A percentile compares a stretch with the other conserved stretches of the same genome.
Conservation (phyloP, 2,329 filamentous ascomycete species). For the Lomentospora prolificans region DNA sequence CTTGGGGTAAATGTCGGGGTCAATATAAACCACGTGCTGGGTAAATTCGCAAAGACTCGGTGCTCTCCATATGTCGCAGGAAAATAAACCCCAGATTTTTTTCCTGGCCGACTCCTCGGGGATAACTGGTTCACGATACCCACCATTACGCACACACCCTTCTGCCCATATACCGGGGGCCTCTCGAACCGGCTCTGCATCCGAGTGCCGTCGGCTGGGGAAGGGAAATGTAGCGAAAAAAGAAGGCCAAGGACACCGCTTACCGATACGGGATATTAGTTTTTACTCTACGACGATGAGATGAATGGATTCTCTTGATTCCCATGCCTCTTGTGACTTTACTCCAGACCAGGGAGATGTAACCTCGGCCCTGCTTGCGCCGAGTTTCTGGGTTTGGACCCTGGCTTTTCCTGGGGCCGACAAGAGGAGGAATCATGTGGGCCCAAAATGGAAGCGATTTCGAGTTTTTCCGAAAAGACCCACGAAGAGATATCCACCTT, state of each 20-base stretch:
- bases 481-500: background rate
- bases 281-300: no score
- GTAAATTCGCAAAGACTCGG: background rate
- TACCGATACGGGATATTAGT: no score
- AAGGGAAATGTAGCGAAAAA: background rate
- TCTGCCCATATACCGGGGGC: background rate
- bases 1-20: background rate
- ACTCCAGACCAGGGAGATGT: background rate
- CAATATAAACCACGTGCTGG: slow-evolving; percentile 2
- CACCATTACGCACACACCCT: background rate
- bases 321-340: background rate
- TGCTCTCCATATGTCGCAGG: no score
- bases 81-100: background rate
- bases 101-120: background rate
- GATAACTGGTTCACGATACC: background rate
- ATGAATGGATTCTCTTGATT: no score
- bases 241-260: no score
- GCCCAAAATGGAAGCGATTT: no score
- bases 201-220: background rate
- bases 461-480: background rate
- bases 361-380: background rate
- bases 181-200: background rate
- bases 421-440: background rate
- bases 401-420: background rate
- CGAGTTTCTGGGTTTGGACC: background rate